A percentile compares a stretch with the other conserved stretches of the same genome.
These are phyloP conservation scores for Hanseniaspora valbyensis DNA, from an alignment of 805 yeast species.

Conservation along the genomic window DNA sequence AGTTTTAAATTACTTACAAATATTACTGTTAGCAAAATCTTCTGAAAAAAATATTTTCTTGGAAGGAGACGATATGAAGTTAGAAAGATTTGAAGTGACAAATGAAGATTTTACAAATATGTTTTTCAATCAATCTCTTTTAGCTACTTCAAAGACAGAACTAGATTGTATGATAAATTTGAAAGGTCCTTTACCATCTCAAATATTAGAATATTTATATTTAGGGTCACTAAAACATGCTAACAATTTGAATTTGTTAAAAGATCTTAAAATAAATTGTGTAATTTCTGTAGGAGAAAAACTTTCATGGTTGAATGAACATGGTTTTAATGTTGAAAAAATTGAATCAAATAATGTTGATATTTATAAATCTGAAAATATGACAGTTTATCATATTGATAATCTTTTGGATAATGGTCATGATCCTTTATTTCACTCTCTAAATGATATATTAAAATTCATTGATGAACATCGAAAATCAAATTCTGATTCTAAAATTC, in stretches of 20 bases:
- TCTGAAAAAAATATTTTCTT: conserved; percentile 22
- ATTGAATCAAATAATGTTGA: neutral
- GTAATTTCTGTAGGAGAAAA: conserved; percentile 81
- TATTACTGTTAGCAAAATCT: conserved; percentile 41
- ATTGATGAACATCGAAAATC: conserved; percentile 41
- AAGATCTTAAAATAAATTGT: conserved; percentile 55
- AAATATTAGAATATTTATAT: conserved; percentile 71
- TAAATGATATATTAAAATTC: conserved; percentile 54
- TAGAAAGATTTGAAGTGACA: conserved; percentile 12
- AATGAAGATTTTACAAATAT: conserved; percentile 26
- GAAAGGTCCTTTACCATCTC: conserved; percentile 71
- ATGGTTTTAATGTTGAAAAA: neutral
- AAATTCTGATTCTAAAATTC: conserved; percentile 37
- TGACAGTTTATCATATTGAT: conserved; percentile 41
- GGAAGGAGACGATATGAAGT: conserved; percentile 19
- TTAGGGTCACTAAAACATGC: conserved; percentile 82
- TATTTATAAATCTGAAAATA: conserved; percentile 25
- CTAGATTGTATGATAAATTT: conserved; percentile 21
- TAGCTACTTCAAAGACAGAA: neutral
- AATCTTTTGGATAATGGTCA: conserved; percentile 86
- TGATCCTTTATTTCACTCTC: conserved; percentile 54
- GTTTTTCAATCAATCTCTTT: conserved; percentile 26
- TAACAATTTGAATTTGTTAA: conserved; percentile 50
- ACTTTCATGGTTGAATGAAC: conserved; percentile 43
- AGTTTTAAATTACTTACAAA: conserved; percentile 54